phyloP scores from a whole-genome alignment of 257 asterid genomes.

The Paulownia fortunei region DNA sequence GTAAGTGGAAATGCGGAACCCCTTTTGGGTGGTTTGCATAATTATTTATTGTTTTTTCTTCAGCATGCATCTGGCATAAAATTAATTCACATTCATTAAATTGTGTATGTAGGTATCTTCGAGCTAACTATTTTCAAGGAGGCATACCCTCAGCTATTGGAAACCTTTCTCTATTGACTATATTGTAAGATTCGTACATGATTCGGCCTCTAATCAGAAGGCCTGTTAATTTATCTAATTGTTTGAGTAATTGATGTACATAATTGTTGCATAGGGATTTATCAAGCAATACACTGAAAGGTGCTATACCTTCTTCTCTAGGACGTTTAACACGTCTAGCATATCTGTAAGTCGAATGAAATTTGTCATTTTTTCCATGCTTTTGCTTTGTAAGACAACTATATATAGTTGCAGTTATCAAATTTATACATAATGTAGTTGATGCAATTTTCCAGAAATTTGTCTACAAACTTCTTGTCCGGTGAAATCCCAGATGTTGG shows the following conservation, averaged over 20 bases:
- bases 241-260: not conserved
- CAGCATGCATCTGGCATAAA: not conserved
- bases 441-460: conserved; percentile 53
- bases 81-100: not conserved
- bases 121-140: conserved; percentile 88
- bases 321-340: conserved; percentile 73
- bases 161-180: conserved; percentile 76
- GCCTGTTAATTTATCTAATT: not conserved
- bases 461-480: conserved; percentile 89
- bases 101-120: conserved; percentile 64
- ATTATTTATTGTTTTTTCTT: not conserved
- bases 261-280: conserved; percentile 63
- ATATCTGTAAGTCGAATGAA: conserved; percentile 66
- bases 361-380: not conserved
- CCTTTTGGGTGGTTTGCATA: not conserved
- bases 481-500: conserved; percentile 98
- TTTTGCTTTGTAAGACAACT: not conserved
- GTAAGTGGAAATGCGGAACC: conserved; percentile 53
- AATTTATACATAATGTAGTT: not conserved
- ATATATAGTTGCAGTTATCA: not conserved
- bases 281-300: conserved; percentile 87
- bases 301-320: conserved; percentile 92
- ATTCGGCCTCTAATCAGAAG: not conserved
- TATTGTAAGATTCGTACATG: conserved; percentile 66
- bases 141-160: conserved; percentile 89